Evolutionary conservation across 345 rosid species (phyloP), one percentile per base, ranked within the genome.

Genomic region (Trapa bicornis): DNA sequence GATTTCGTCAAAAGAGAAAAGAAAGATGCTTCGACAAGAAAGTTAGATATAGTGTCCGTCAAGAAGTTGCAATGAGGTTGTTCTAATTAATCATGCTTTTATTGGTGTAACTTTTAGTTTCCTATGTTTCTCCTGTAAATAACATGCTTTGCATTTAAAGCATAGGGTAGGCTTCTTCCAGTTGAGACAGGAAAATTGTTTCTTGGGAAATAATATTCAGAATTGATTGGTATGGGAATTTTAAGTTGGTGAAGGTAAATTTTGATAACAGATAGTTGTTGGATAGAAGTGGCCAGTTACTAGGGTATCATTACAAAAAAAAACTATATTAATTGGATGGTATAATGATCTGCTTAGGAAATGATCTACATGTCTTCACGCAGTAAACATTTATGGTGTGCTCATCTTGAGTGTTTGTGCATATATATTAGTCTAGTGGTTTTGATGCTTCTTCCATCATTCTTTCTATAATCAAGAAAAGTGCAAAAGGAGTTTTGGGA

Each of bases 11-110:
- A 70, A 81, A 81, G 77, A 78, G 79, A 67, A 81, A 78, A 68
- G 84, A 81, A 63, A 69, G 84, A 7, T 74, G 78, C 61, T 81
- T 78, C 65, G 82, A 81, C 29, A 81, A 81, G 80, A 81, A 81
- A 78, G 78, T 81, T 72, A 72, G 82, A 70, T 81, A 81, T 58
- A 64, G 76, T 57, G 82, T 78, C 61, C 84, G 84, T 17, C 80
- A 81, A 76, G 82, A 81, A 73, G 84, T 81, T 52, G 84, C 84
- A 16, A 75, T 76, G 36, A 78, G 82, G 84, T 81, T 42, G n/a
- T 66, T 17, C 12, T 4, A 4, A 16, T 37, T 64, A 9, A 3
- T 32, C 16, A 32, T 33, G 33, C 37, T 17, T 41, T 50, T 42
- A 5, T 42, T n/a, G 16, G 37, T 37, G 37, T 22, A 22, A 17